These are phyloP conservation scores for Boletus sp. DNA, from an alignment of 768 basidiomycete species.

Conservation along the genomic window DNA sequence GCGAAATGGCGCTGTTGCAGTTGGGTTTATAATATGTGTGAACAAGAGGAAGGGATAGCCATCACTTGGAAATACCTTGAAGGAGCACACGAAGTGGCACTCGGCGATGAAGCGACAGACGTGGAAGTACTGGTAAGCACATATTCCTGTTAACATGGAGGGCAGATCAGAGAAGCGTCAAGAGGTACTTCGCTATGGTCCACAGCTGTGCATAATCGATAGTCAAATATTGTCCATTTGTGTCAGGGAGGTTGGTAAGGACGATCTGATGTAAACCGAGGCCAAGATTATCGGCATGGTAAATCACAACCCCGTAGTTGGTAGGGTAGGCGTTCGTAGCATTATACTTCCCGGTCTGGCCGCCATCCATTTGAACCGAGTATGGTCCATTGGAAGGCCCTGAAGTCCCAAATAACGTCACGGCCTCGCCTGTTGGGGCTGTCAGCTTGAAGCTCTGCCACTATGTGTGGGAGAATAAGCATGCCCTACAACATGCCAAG, in stretches of 20 bases:
- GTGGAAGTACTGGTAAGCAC: not conserved
- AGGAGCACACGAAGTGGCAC: not conserved
- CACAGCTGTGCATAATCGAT: slow-evolving; percentile 36
- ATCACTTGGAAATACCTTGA: slow-evolving; percentile 6
- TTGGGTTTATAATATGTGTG: not conserved
- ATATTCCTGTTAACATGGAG: not conserved
- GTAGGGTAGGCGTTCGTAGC: slow-evolving; percentile 17
- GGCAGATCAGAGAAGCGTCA: not conserved
- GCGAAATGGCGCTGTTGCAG: not conserved
- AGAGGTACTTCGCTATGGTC: slow-evolving; percentile 16
- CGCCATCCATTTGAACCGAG: slow-evolving; percentile 36
- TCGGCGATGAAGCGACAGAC: not conserved
- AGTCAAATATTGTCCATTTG: slow-evolving; percentile 19
- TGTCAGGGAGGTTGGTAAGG: slow-evolving; percentile 32
- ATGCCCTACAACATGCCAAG: slow-evolving; percentile 17
- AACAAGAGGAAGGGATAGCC: not conserved
- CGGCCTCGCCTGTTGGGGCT: slow-evolving; percentile 36
- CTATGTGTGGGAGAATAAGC: not conserved
- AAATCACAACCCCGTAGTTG: slow-evolving; percentile 33
- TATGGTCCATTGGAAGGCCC: slow-evolving; percentile 37
- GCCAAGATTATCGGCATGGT: slow-evolving; percentile 38
- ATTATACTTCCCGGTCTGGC: slow-evolving; percentile 18
- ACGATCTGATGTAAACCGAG: slow-evolving; percentile 36
- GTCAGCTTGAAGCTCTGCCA: not conserved
- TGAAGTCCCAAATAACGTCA: slow-evolving; percentile 45